phyloP scores from a whole-genome alignment of 139 green algal genomes.

The Micromonas pusilla region DNA sequence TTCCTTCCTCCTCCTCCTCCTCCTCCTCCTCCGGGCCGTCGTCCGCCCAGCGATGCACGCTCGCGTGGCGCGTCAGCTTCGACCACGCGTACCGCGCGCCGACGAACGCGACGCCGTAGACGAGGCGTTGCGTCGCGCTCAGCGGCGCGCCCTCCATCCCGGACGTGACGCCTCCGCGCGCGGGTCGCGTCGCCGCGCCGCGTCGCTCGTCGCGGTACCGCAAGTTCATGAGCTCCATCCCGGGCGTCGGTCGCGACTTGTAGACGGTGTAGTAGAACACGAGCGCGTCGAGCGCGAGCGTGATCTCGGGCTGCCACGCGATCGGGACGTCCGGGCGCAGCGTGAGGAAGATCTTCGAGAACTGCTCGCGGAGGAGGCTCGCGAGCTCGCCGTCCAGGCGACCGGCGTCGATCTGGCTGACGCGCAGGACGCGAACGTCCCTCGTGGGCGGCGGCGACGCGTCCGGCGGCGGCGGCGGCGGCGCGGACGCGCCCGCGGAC shows the following conservation, averaged over 20 bases:
- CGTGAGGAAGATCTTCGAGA: slow-evolving; percentile 50
- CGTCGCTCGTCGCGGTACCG: slow-evolving; percentile 57
- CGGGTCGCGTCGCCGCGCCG: not conserved
- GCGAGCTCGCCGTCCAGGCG: slow-evolving; percentile 67
- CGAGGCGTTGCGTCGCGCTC: not conserved
- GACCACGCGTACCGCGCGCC: not conserved
- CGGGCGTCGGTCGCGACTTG: slow-evolving; percentile 48
- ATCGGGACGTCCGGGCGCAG: slow-evolving; percentile 34
- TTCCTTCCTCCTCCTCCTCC: not conserved
- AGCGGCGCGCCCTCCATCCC: not conserved
- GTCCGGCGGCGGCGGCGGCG: too few species aligned
- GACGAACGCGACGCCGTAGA: not conserved
- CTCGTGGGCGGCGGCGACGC: not conserved
- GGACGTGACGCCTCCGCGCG: not conserved
- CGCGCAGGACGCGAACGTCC: slow-evolving; percentile 50
- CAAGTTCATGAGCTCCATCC: slow-evolving; percentile 74
- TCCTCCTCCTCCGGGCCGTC: not conserved
- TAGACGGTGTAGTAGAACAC: not conserved
- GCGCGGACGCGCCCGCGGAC: too few species aligned
- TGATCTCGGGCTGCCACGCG: not conserved
- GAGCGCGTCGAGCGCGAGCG: not conserved
- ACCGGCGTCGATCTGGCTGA: slow-evolving; percentile 63
- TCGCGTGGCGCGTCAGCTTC: not conserved
- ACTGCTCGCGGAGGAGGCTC: slow-evolving; percentile 63
- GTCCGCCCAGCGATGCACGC: not conserved